Base-by-base conservation (phyloP, 495 filamentous ascomycete species). In the Trichocladium uniseriatum region DNA sequence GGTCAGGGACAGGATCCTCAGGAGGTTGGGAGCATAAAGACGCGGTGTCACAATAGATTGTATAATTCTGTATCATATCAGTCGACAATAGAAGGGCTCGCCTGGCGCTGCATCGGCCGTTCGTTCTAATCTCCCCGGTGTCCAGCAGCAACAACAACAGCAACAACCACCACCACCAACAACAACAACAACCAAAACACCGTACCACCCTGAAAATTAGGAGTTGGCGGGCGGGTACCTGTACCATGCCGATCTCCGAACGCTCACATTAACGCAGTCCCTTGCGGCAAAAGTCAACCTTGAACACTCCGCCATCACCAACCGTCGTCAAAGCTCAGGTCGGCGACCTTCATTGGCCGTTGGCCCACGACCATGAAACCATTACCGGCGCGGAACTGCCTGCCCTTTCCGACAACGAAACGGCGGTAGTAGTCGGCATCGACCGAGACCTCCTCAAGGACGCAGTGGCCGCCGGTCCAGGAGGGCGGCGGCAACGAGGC, bases 1-100 rank as follows among this genome's bases (percentile, higher is more conserved):
- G 49, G 80, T 84, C 15, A 78, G 76, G 59, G 85, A 95, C 49
- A 82, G 80, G 66, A 82, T 98, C 60, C 66, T 98, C 55, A 69
- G 61, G 52, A 67, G 54, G 50, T 13, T 74, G 16, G 59, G 49
- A 27, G 37, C 21, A 51, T 64, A 21, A 59, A 34, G 14, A 5
- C 29, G n/a, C n/a, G 34, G 34, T 52, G 54, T 53, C 52, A 52
- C 40, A 35, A 53, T 53, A 45, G 39, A 52, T 21, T 61, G 58
- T 58, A 63, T 53, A 58, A 59, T 51, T 45, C 39, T 64, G 59
- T 60, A 62, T 45, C 35, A 66, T 57, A 57, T 53, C 29, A 45
- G 27, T 38, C 38, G 50, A 41, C 32, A 57, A 45, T 48, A 46
- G 6, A 50, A 41, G 39, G 37, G 47, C 47, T 37, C 42, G 49